Evolutionary conservation across 2,329 filamentous ascomycete genomes (phyloP), one percentile per base, ranked within the genome.

Genomic region (Annulohypoxylon truncatum): DNA sequence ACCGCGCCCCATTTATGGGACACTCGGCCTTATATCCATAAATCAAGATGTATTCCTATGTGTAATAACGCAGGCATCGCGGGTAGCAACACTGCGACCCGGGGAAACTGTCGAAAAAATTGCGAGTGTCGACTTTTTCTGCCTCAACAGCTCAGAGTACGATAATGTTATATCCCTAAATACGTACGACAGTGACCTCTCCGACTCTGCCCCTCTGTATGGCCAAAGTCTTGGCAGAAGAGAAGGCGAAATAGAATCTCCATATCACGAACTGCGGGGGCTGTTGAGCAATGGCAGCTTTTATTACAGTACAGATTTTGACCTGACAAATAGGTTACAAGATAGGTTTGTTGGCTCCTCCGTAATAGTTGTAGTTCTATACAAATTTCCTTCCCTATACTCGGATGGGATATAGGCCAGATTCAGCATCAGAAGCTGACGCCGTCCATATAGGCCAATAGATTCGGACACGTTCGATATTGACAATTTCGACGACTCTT

Each of bases 281-380:
- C 86, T 99, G 35, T 83, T 99, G 60, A 91, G 93, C 76, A 94
- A 96, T 77, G 94, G 95, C 24, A 97, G 92, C 28, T 99, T 99
- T 77, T 99, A 98, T 78, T 99, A 97, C 81, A 97, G 94, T 77
- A 93, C 93, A n/a, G 94, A 98, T 78, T 99, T 99, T 78, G 95
- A 99, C 77, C 83, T 99, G 51, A 99, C 96, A 2, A 94, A 97
- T 79, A 88, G 96, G 71, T 82, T 98, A 68, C 96, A 99, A 79
- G 92, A 97, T 76, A 89, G 95, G 87, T 93, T 54, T 59, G 76
- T 64, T 42, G 31, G n/a, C 31, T 28, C 28, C 29, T 22, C 31
- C 29, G 31, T 58, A 54, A 40, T 29, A 35, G 0, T 38, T 40
- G 13, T 33, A 58, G 20, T 48, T n/a, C 15, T 40, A 26, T 33